Evolutionary conservation across 192 early-diverging fungal species (phyloP), one percentile per base, ranked within the genome.

Genomic region (Linnemannia zychae): DNA sequence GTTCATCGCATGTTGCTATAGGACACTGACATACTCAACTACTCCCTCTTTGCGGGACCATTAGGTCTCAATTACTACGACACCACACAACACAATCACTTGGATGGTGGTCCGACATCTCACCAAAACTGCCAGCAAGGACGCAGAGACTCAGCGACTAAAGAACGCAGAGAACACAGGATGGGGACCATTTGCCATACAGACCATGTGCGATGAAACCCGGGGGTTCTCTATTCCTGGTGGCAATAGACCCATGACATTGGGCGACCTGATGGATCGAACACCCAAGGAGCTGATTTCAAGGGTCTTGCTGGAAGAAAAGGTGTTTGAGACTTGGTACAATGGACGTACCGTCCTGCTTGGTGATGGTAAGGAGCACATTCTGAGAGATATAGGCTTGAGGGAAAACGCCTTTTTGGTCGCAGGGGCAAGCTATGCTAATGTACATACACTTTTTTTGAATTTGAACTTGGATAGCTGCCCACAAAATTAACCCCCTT

Each of bases 281-380:
- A 77, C 76, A 0, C 34, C 31, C 9, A 57, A 63, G 57, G 73
- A 74, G 20, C 17, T 74, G 37, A 74, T 74, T 5, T 40, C 34
- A 0, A 57, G 57, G 11, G 73, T 74, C 3, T 40, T 63, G n/a
- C 16, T 76, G 75, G 75, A 76, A 34, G 75, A 67, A 12, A 68
- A 76, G 16, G 28, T 76, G 46, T 76, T 76, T 48, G 75, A 76
- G 66, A 76, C 75, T 49, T 76, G 75, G 75, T 76, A 76, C 31
- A 31, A 9, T 3, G 65, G 60, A 31, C 22, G 75, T 2, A 76
- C 75, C 3, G 75, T 76, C 20, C 75, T 76, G 16, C 31, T 76
- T 1, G 75, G 75, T 7, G 75, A 76, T 48, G 75, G 75, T 76
- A 68, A 76, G 75, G 2, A 31, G 24, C 5, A n/a, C n/a, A n/a